phyloP scores from a whole-genome alignment of 805 yeast genomes.

The Wickerhamiella musiphila region DNA sequence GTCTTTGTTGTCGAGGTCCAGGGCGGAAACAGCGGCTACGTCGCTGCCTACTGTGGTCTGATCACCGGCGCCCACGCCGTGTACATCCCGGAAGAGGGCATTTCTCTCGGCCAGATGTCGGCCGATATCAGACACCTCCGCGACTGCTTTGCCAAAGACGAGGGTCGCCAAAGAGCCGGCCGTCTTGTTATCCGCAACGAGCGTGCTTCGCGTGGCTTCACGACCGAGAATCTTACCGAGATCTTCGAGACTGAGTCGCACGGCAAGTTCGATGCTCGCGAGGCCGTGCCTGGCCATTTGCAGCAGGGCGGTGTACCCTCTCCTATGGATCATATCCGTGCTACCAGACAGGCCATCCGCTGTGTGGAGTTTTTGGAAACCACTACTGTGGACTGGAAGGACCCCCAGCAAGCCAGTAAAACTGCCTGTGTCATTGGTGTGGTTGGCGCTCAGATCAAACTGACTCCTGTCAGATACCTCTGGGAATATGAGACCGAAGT shows the following conservation, averaged over 20 bases:
- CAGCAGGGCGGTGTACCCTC: conserved; percentile 96
- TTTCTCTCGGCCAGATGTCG: conserved; percentile 47
- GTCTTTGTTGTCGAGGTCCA: conserved; percentile 95
- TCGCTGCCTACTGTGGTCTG: conserved; percentile 72
- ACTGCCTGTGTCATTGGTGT: conserved; percentile 62
- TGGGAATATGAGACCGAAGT: conserved; percentile 81
- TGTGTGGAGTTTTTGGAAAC: conserved; percentile 75
- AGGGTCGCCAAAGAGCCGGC: conserved; percentile 71
- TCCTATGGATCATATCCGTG: conserved; percentile 81
- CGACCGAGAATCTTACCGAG: conserved; percentile 67
- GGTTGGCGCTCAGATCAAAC: conserved; percentile 55
- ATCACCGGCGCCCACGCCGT: conserved; percentile 84
- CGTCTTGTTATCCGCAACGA: conserved; percentile 72
- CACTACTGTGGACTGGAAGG: conserved; percentile 11
- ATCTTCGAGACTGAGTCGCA: conserved; percentile 65
- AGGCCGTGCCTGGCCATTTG: conserved; percentile 95
- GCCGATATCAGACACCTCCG: conserved; percentile 58
- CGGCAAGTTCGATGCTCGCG: conserved; percentile 71
- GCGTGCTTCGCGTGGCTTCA: conserved; percentile 63
- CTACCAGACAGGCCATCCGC: conserved; percentile 76
- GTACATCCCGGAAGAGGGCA: conserved; percentile 77
- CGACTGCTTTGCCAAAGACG: conserved; percentile 51
- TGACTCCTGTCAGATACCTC: conserved; percentile 54
- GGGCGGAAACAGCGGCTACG: conserved; percentile 92
- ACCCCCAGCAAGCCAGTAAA: conserved; percentile 4